Evolutionary conservation across 1,284 basidiomycete species (phyloP), one percentile per base, ranked within the genome.

Genomic region (Xanthoconium separans): DNA sequence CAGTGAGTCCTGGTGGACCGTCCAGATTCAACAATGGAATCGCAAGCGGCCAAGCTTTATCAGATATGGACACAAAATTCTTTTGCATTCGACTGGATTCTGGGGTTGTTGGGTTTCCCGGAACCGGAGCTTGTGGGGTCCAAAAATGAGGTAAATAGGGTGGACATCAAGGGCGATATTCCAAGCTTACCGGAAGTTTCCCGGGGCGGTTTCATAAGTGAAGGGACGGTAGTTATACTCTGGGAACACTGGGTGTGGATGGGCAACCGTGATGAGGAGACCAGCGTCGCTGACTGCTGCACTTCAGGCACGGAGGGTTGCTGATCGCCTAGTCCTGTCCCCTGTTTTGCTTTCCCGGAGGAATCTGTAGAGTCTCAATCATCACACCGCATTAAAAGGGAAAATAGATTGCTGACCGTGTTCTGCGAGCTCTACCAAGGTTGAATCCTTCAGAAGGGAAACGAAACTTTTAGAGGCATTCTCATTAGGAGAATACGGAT

Each of bases 21-120:
- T 67, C 69, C 13, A 88, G 73, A 58, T 88, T 88, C 29, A 87
- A 70, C 20, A 87, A 57, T 13, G 81, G 77, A 3, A 71, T 55
- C 48, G 70, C 54, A 47, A 56, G 49, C 42, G 30, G 54, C 29
- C 55, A 58, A 41, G 44, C 49, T 58, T 50, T 55, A 44, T 58
- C 60, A 50, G 54, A 47, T 30, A 47, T 29, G 11, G 34, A 15
- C 37, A 47, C 43, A 37, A 50, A 51, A 46, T 45, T 34, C 37
- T 37, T 27, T 30, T 54, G 56, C 13, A 46, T n/a, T 47, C 41
- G 54, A 56, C 27, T 56, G 24, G 18, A 34, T 33, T 34, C 53
- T 55, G 45, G 33, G 18, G 39, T 41, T 34, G 29, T 34, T 34
- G 15, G 39, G 30, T 53, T 45, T 49, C 37, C 60, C 51, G 54